Evolutionary conservation across 2,329 filamentous ascomycete genomes (phyloP).

Genomic region (Dothiorella sarmentorum): DNA sequence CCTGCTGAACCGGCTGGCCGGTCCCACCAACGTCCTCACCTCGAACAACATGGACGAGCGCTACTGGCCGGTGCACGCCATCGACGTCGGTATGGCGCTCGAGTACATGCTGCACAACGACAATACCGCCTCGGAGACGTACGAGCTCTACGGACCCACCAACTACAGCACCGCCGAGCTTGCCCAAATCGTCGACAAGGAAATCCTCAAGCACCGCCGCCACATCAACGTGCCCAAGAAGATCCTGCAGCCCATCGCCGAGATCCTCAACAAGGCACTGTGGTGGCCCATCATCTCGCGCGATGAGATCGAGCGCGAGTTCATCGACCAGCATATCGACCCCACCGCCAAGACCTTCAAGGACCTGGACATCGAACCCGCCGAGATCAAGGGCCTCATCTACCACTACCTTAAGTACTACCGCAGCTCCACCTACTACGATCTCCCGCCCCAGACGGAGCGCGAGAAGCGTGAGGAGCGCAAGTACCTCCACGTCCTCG

Average conservation of each 20-base stretch:
- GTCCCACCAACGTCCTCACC: constrained; percentile 76
- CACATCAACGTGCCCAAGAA: constrained; percentile 88
- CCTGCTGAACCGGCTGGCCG: constrained; percentile 80
- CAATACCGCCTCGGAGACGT: constrained; percentile 84
- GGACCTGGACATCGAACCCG: constrained; percentile 85
- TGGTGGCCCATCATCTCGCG: constrained; percentile 86
- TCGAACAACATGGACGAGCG: constrained; percentile 91
- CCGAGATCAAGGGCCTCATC: constrained; percentile 79
- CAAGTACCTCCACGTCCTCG: constrained; percentile 86
- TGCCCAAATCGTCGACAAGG: constrained; percentile 79
- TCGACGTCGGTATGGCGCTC: constrained; percentile 84
- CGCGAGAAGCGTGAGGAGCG: constrained; percentile 91
- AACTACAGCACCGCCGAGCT: constrained; percentile 89
- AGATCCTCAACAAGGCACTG: constrained; percentile 72
- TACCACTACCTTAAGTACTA: constrained; percentile 95
- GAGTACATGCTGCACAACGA: constrained; percentile 91
- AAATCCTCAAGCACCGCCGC: constrained; percentile 84
- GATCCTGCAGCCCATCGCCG: constrained; percentile 71
- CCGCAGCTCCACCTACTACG: constrained; percentile 83
- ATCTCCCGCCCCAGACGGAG: constrained; percentile 90
- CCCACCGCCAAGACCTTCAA: constrained; percentile 90
- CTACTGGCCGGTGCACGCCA: constrained; percentile 86
- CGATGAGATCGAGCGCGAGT: constrained; percentile 88
- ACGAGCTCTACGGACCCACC: constrained; percentile 89
- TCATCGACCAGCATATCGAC: constrained; percentile 90